Percentiles rank a stretch among this genome's conserved stretches.
Conservation (phyloP, 192 early-diverging fungal genomes). For the Umbelopsis sp. region DNA sequence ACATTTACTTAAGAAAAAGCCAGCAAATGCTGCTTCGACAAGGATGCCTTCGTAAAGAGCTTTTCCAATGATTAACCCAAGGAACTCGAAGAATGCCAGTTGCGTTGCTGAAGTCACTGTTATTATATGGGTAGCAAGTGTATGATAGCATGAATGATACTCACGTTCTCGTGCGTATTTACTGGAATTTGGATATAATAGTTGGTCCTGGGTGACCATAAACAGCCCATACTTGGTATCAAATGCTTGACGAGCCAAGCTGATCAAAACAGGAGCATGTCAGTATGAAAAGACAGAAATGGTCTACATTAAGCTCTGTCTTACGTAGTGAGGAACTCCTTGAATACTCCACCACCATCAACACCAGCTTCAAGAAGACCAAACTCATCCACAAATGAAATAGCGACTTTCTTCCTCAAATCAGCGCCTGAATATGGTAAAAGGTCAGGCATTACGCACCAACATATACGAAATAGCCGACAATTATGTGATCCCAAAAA, state of each 20-base stretch:
- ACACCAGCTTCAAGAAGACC: slow-evolving; percentile 90
- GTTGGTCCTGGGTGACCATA: slow-evolving; percentile 62
- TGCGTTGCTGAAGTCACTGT: slow-evolving; percentile 32
- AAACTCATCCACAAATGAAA: slow-evolving; percentile 84
- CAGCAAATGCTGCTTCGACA: slow-evolving; percentile 80
- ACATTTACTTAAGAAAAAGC: slow-evolving; percentile 80
- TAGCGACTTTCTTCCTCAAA: slow-evolving; percentile 80
- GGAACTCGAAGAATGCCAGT: slow-evolving; percentile 69
- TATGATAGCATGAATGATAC: neutral
- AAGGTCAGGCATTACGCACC: neutral
- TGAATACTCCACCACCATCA: slow-evolving; percentile 97
- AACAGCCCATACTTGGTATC: slow-evolving; percentile 73
- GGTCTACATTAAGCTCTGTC: neutral
- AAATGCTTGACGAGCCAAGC: slow-evolving; percentile 74
- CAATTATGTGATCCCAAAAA: too few relatives aligned
- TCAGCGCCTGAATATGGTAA: slow-evolving; percentile 43
- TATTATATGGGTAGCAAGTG: neutral
- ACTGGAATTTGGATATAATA: slow-evolving; percentile 76
- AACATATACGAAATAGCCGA: too few relatives aligned
- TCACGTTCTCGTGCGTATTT: slow-evolving; percentile 48
- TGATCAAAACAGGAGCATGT: slow-evolving; percentile 24
- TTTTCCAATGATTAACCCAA: slow-evolving; percentile 84
- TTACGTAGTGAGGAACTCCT: slow-evolving; percentile 89
- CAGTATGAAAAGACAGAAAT: neutral
- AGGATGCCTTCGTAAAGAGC: slow-evolving; percentile 87